Conservation (phyloP, 345 rosid genomes). For the Microthlaspi erraticum region DNA sequence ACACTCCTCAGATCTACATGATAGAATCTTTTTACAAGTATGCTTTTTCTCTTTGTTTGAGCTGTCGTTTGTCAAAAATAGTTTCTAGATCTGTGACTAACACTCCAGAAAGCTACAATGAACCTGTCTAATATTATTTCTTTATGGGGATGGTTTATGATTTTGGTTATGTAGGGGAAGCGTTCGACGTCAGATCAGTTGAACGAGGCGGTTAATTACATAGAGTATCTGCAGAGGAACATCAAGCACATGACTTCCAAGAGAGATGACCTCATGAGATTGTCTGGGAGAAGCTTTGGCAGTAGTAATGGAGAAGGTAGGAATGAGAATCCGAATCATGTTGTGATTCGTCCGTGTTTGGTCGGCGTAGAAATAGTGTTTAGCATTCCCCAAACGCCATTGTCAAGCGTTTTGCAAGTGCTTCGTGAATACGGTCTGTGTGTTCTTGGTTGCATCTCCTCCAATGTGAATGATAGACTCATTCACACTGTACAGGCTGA, state of each 20-base stretch:
- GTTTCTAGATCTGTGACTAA: slow-evolving; percentile 2
- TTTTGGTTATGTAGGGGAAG: slow-evolving; percentile 63
- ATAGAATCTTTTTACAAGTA: background rate
- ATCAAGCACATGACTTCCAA: slow-evolving; percentile 49
- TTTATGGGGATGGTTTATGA: slow-evolving; percentile 24
- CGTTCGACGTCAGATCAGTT: slow-evolving; percentile 78
- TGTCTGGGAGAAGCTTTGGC: slow-evolving; percentile 30
- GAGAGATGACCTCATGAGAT: slow-evolving; percentile 52
- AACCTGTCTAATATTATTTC: slow-evolving; percentile 11
- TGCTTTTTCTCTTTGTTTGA: slow-evolving; percentile 15
- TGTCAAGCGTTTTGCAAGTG: slow-evolving; percentile 43
- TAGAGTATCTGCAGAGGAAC: slow-evolving; percentile 51
- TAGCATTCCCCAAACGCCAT: slow-evolving; percentile 41
- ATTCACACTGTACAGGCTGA: slow-evolving; percentile 40
- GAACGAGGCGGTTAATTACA: slow-evolving; percentile 68
- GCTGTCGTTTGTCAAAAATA: background rate
- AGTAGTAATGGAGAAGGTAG: slow-evolving; percentile 11
- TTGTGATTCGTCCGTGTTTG: slow-evolving; percentile 46
- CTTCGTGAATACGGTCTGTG: slow-evolving; percentile 29
- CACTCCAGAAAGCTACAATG: background rate
- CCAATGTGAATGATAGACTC: slow-evolving; percentile 26
- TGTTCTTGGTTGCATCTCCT: slow-evolving; percentile 35
- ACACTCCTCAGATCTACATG: background rate
- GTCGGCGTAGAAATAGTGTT: slow-evolving; percentile 62
- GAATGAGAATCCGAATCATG: slow-evolving; percentile 19